Evolutionary conservation across 1,284 basidiomycete genomes (phyloP).

Genomic region (Stygiomarasmius scandens): DNA sequence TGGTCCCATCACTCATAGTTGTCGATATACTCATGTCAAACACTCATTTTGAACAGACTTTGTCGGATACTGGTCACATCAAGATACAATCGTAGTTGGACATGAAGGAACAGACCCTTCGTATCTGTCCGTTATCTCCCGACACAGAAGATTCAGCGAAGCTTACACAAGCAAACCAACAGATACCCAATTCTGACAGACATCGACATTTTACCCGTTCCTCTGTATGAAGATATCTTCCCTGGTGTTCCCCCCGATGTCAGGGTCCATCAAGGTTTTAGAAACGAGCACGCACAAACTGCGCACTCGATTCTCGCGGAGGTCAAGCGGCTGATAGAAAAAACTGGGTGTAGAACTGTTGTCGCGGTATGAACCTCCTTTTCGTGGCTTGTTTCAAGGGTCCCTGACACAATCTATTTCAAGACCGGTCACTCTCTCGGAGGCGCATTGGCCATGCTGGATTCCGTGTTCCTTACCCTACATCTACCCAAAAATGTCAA

Average conservation of each 20-base stretch:
- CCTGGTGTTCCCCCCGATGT: constrained; percentile 44
- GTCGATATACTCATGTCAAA: background rate
- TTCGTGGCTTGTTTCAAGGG: background rate
- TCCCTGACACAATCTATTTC: background rate
- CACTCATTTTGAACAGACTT: constrained; percentile 32
- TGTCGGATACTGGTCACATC: constrained; percentile 48
- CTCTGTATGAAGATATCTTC: constrained; percentile 47
- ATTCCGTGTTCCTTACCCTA: constrained; percentile 50
- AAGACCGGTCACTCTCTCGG: constrained; percentile 63
- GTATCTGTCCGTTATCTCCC: constrained; percentile 37
- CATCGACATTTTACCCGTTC: constrained; percentile 36
- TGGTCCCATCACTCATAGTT: constrained; percentile 20
- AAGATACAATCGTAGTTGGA: constrained; percentile 50
- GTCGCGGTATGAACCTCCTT: constrained; percentile 33
- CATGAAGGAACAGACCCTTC: constrained; percentile 57
- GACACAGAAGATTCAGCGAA: too few species aligned
- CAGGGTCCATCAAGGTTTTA: constrained; percentile 52
- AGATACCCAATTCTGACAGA: constrained; percentile 53
- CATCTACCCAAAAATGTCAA: constrained; percentile 44
- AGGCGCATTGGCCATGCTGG: constrained; percentile 57
- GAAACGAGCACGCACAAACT: constrained; percentile 45
- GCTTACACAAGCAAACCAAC: constrained; percentile 12
- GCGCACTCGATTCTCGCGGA: constrained; percentile 40
- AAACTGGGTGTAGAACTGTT: constrained; percentile 35
- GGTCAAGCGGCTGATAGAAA: constrained; percentile 39